Percentiles rank a stretch among this genome's conserved stretches.
Evolutionary conservation across 805 yeast species (phyloP).

Genomic region (Hanseniaspora clermontiae): DNA sequence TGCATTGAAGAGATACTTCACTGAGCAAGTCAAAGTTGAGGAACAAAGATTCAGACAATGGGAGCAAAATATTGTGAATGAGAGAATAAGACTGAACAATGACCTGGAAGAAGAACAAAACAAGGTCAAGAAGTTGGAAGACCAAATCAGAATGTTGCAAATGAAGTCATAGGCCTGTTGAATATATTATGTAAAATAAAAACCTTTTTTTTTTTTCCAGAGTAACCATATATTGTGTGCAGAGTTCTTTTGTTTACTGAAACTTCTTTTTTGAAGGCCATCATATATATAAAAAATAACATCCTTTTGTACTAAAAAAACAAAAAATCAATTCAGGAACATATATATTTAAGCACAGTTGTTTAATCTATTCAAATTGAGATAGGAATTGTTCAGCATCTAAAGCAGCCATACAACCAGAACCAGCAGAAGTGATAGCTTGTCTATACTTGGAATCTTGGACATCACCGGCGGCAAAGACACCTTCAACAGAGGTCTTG

Average conservation of each 20-base stretch:
- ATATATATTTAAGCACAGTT: background rate
- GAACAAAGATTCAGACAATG: constrained; percentile 96
- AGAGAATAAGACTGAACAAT: constrained; percentile 83
- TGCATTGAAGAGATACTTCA: constrained; percentile 81
- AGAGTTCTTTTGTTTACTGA: no score
- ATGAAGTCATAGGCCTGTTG: constrained; percentile 34
- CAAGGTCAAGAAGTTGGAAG: constrained; percentile 61
- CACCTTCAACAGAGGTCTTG: constrained; percentile 73
- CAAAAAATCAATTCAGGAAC: background rate
- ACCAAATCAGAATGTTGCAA: constrained; percentile 54
- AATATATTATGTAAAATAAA: background rate
- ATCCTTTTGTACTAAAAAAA: no score
- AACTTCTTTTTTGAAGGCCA: no score
- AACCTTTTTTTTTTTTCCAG: no score
- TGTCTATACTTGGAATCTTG: constrained; percentile 96
- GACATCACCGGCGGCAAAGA: constrained; percentile 98
- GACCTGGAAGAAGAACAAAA: constrained; percentile 83
- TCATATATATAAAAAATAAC: no score
- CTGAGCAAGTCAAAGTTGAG: constrained; percentile 92
- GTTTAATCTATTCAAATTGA: constrained; percentile 34
- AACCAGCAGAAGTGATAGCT: constrained; percentile 98
- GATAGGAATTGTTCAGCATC: constrained; percentile 80
- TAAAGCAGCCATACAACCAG: constrained; percentile 98
- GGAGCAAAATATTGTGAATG: constrained; percentile 93
- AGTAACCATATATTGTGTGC: no score